Conservation (phyloP, 371 early-diverging fungal species). For the Catenaria anguillulae region DNA sequence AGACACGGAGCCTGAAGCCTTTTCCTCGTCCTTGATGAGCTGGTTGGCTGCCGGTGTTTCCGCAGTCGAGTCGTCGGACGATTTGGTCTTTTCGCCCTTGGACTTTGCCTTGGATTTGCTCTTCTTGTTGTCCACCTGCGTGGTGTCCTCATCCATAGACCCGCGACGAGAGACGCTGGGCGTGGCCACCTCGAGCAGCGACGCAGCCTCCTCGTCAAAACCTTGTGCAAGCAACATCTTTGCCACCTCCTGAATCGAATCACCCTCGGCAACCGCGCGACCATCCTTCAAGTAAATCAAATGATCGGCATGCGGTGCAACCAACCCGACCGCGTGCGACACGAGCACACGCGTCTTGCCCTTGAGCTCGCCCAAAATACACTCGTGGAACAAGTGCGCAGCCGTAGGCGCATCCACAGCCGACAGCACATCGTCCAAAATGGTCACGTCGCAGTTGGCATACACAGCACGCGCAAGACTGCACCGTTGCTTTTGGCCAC, state of each 20-base stretch:
- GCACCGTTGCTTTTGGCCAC: slow-evolving; percentile 50
- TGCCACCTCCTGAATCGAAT: slow-evolving; percentile 17
- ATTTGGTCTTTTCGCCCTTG: background rate
- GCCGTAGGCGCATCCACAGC: slow-evolving; percentile 82
- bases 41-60: slow-evolving; percentile 21
- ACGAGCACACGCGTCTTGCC: slow-evolving; percentile 68
- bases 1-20: slow-evolving; percentile 44
- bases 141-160: no score
- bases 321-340: slow-evolving; percentile 51
- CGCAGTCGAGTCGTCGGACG: no score
- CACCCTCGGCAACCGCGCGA: slow-evolving; percentile 37
- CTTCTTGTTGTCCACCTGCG: background rate
- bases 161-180: background rate
- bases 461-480: slow-evolving; percentile 63
- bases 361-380: slow-evolving; percentile 31
- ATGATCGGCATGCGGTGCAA: slow-evolving; percentile 48
- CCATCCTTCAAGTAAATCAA: slow-evolving; percentile 59
- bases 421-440: slow-evolving; percentile 55
- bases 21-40: slow-evolving; percentile 48
- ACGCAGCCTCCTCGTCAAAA: background rate
- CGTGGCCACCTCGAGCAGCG: background rate
- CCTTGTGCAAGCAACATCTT: background rate
- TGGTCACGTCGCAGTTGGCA: slow-evolving; percentile 35
- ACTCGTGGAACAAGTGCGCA: slow-evolving; percentile 42
- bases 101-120: background rate